Conservation (phyloP, 176 grass and related monocot species). For the Triticum monococcum region DNA sequence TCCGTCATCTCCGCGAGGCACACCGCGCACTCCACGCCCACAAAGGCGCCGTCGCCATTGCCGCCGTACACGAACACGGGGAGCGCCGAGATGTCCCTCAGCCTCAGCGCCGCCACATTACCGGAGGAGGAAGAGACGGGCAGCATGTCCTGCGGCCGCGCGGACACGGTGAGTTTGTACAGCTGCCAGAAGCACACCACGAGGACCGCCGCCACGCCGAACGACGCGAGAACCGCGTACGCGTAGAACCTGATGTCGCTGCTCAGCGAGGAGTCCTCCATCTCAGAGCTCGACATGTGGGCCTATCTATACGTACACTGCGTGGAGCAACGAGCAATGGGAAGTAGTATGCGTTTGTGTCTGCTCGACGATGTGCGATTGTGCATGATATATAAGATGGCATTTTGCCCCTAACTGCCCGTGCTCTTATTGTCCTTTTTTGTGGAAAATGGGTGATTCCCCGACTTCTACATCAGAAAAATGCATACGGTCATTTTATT, state of each 20-base stretch:
- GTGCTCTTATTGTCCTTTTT: background rate
- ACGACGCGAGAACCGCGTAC: constrained; percentile 11
- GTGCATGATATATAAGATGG: background rate
- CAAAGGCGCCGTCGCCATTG: background rate
- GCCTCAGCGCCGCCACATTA: background rate
- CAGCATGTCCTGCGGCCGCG: constrained; percentile 46
- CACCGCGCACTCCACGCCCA: constrained; percentile 51
- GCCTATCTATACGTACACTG: no score
- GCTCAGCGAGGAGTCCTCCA: background rate
- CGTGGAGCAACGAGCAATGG: background rate
- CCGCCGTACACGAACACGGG: constrained; percentile 40
- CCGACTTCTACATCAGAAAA: no score
- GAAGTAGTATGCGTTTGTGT: background rate
- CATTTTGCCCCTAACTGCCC: background rate
- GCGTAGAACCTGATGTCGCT: constrained; percentile 15
- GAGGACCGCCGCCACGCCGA: constrained; percentile 18
- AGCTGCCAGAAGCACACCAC: constrained; percentile 24
- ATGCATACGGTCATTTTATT: no score
- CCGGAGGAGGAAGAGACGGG: background rate
- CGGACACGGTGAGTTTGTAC: constrained; percentile 43
- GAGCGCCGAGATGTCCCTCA: constrained; percentile 25
- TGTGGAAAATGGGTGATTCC: no score
- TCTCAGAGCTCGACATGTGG: constrained; percentile 9
- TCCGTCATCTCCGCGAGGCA: constrained; percentile 49
- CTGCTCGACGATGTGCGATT: constrained; percentile 24